Evolutionary conservation across 2,329 filamentous ascomycete species (phyloP).

Genomic region (Aureobasidium sp.): DNA sequence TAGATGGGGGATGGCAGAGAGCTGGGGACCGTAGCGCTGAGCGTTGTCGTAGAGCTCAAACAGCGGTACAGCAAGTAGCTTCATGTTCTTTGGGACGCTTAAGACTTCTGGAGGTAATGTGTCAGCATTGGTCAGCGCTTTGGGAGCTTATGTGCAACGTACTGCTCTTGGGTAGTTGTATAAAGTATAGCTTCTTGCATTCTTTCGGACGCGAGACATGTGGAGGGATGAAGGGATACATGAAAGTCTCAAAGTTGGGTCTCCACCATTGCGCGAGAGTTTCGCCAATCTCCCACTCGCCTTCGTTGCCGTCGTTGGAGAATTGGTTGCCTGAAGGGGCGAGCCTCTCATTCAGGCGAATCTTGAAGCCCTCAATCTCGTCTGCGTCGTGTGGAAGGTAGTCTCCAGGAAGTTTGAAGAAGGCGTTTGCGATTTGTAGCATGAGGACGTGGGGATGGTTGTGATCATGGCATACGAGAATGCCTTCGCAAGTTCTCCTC

Average conservation of each 20-base stretch:
- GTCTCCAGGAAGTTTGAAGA: conserved; percentile 97
- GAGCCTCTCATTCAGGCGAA: conserved; percentile 81
- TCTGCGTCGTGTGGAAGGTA: conserved; percentile 85
- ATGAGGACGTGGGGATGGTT: conserved; percentile 98
- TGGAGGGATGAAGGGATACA: conserved; percentile 96
- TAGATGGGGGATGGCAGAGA: conserved; percentile 91
- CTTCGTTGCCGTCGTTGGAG: conserved; percentile 53
- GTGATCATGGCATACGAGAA: conserved; percentile 96
- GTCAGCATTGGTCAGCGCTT: background rate
- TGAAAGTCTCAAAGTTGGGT: conserved; percentile 98
- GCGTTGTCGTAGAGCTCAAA: conserved; percentile 99
- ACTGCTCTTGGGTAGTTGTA: conserved; percentile 89
- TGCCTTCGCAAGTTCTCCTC: conserved; percentile 93
- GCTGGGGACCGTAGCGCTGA: conserved; percentile 84
- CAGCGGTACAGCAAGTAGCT: conserved; percentile 88
- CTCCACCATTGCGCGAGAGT: conserved; percentile 98
- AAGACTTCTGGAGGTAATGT: conserved; percentile 63
- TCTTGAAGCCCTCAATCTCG: conserved; percentile 91
- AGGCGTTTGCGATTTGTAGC: conserved; percentile 98
- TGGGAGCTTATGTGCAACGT: conserved; percentile 29
- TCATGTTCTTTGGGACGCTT: conserved; percentile 99
- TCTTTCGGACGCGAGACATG: conserved; percentile 96
- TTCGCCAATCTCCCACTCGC: conserved; percentile 87
- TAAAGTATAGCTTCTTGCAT: conserved; percentile 98
- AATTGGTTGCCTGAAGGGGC: conserved; percentile 70